Percentiles rank a stretch among this genome's conserved stretches.
Evolutionary conservation across 2,329 filamentous ascomycete genomes (phyloP).

Genomic region (Paecilomyces dactylethromorphus): DNA sequence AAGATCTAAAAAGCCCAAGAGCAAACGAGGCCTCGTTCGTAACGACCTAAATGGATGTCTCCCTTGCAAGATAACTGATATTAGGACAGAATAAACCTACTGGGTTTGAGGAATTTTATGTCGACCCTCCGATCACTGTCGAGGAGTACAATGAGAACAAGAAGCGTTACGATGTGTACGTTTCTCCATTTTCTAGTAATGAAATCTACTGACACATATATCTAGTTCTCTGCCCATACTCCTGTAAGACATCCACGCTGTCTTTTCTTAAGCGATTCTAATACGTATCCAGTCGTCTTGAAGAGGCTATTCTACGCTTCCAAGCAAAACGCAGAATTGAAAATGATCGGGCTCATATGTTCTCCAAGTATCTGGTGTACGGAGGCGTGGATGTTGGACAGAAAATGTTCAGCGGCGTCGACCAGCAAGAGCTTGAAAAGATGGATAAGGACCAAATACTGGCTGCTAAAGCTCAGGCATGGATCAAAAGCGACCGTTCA

Average conservation of each 20-base stretch:
- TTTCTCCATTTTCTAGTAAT: constrained; percentile 6
- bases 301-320: constrained; percentile 78
- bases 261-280: constrained; percentile 1
- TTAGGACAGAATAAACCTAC: constrained; percentile 41
- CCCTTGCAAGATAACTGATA: background rate
- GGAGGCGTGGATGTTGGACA: constrained; percentile 66
- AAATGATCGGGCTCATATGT: constrained; percentile 54
- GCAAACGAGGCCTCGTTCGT: constrained; percentile 29
- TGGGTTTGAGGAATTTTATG: constrained; percentile 75
- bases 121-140: constrained; percentile 71
- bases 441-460: constrained; percentile 61
- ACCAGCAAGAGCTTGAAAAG: constrained; percentile 55
- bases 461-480: constrained; percentile 49
- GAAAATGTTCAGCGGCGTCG: constrained; percentile 58
- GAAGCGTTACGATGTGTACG: constrained; percentile 61
- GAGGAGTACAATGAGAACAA: constrained; percentile 61
- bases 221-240: constrained; percentile 47
- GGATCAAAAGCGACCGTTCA: constrained; percentile 48
- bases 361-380: constrained; percentile 73
- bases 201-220: constrained; percentile 9
- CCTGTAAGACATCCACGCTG: constrained; percentile 41
- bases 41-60: background rate
- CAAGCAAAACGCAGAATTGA: constrained; percentile 69
- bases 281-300: constrained; percentile 58
- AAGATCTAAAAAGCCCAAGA: constrained; percentile 30